Percentiles rank a stretch among this genome's conserved stretches.
Evolutionary conservation across 2,329 filamentous ascomycete genomes (phyloP).

Genomic region (Colletotrichum kahawae): DNA sequence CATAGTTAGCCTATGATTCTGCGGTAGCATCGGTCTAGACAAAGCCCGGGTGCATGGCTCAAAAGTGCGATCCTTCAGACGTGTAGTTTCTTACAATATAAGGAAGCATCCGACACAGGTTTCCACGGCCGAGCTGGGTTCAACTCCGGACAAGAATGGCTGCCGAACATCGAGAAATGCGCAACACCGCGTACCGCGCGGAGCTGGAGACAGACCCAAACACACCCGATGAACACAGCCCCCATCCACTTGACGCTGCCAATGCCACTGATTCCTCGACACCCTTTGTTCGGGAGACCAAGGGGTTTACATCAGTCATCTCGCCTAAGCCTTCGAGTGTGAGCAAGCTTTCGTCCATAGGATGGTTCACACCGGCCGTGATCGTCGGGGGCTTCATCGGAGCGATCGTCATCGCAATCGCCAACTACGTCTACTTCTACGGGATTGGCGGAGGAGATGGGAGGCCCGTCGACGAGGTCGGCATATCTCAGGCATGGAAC

Average conservation of each 20-base stretch:
- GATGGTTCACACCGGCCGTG: not conserved
- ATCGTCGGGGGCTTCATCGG: not conserved
- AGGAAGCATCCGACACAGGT: not conserved
- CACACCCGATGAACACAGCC: not conserved
- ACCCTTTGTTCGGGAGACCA: not conserved
- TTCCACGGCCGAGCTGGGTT: not conserved
- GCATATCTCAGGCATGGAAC: not conserved
- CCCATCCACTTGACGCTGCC: not conserved
- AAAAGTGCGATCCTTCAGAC: not conserved
- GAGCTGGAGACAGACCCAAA: not conserved
- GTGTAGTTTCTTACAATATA: not conserved
- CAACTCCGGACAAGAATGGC: fast-evolving
- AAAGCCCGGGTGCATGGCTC: not conserved
- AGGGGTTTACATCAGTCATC: not conserved
- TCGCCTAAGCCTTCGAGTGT: not conserved
- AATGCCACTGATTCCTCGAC: not conserved
- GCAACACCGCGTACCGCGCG: not conserved
- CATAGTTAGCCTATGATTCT: not conserved
- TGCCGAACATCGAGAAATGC: not conserved
- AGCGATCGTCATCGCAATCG: not conserved
- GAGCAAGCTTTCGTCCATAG: not conserved
- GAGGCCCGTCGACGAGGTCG: not conserved
- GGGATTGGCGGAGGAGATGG: not conserved
- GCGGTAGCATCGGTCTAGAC: not conserved
- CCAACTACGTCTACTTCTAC: not conserved